These are phyloP conservation scores for Wickerhamomyces ciferrii DNA, from an alignment of 805 yeast species.

Conservation along the genomic window DNA sequence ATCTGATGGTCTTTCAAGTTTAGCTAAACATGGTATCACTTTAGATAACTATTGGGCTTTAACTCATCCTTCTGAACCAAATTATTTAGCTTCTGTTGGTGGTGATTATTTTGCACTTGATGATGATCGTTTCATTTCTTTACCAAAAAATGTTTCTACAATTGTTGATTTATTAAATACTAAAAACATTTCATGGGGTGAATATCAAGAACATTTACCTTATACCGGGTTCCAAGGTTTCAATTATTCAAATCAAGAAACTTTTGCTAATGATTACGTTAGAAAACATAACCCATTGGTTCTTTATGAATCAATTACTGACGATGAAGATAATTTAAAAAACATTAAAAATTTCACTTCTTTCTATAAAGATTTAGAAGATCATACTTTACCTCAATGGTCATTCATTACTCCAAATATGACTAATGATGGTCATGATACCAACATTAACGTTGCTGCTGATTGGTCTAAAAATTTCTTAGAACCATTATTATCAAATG, in stretches of 20 bases:
- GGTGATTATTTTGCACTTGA: conserved; percentile 47
- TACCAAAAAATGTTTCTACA: conserved; percentile 42
- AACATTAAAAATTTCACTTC: conserved; percentile 44
- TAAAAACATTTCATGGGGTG: conserved; percentile 44
- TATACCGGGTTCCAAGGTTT: conserved; percentile 47
- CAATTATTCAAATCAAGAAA: conserved; percentile 36
- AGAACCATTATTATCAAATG: conserved; percentile 36
- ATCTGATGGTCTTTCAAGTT: conserved; percentile 35
- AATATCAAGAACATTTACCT: conserved; percentile 49
- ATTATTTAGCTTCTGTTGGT: conserved; percentile 42
- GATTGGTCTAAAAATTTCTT: conserved; percentile 40
- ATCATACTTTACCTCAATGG: conserved; percentile 44
- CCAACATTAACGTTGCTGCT: conserved; percentile 40
- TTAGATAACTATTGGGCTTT: conserved; percentile 47
- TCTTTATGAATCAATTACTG: conserved; percentile 34
- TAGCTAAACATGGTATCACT: conserved; percentile 38
- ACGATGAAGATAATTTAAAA: conserved; percentile 29
- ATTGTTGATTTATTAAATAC: conserved; percentile 38
- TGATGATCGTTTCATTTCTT: conserved; percentile 37
- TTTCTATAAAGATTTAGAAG: conserved; percentile 34
- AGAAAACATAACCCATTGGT: conserved; percentile 49
- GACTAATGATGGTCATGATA: conserved; percentile 48
- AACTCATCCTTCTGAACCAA: conserved; percentile 51
- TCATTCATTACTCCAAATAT: conserved; percentile 48
- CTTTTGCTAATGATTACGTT: conserved; percentile 40